Conservation (phyloP, 371 early-diverging fungal species). For the Mucor plumbeus region DNA sequence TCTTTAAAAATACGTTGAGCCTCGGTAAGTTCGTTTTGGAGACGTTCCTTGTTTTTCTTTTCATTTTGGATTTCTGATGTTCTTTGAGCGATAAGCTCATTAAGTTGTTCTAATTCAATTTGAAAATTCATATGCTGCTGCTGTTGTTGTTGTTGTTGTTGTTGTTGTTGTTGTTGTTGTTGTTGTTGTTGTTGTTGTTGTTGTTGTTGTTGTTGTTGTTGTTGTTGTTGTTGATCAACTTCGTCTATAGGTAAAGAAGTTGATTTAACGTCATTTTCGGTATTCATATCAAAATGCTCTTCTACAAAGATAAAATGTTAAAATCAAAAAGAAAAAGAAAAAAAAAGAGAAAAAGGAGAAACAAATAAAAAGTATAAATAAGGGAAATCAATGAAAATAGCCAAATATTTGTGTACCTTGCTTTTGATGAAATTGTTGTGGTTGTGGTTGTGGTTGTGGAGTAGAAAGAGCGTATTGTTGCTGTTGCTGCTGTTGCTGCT, state of each 20-base stretch:
- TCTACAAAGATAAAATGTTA: background rate
- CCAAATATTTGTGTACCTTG: slow-evolving; percentile 13
- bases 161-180: background rate
- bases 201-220: background rate
- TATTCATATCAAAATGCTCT: slow-evolving; percentile 10
- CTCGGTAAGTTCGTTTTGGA: slow-evolving; percentile 39
- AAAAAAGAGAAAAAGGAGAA: background rate
- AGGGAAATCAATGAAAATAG: slow-evolving; percentile 5
- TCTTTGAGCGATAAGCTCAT: slow-evolving; percentile 36
- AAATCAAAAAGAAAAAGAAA: background rate
- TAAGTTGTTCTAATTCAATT: slow-evolving; percentile 44
- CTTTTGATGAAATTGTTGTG: slow-evolving; percentile 4
- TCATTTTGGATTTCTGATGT: slow-evolving; percentile 38
- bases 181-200: slow-evolving; percentile 1
- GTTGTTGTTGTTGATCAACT: slow-evolving; percentile 10
- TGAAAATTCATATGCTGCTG: slow-evolving; percentile 25
- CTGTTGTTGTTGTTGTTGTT: slow-evolving; percentile 3
- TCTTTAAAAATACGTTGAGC: slow-evolving; percentile 42
- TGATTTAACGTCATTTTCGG: background rate
- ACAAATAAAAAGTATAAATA: slow-evolving; percentile 6
- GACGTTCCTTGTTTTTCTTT: slow-evolving; percentile 38
- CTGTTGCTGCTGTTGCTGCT: background rate
- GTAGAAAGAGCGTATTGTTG: background rate
- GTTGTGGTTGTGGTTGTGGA: background rate
- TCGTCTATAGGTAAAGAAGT: background rate